These are phyloP conservation scores for Noccaea caerulescens DNA, from an alignment of 345 rosid species.

Conservation along the genomic window DNA sequence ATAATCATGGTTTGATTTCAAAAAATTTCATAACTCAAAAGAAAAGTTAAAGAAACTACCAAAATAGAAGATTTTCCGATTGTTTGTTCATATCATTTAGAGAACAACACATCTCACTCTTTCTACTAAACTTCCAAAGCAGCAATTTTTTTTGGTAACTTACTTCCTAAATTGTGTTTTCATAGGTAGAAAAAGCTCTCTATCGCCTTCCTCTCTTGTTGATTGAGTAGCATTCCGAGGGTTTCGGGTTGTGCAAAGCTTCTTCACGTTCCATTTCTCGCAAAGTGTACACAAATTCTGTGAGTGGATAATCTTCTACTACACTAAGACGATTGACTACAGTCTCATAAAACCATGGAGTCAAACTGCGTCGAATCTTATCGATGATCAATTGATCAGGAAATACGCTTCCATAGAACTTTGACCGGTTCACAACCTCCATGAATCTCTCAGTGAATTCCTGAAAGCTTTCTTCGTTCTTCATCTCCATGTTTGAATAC, in stretches of 20 bases:
- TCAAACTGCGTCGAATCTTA: neutral
- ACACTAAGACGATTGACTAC: neutral
- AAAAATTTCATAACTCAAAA: too few relatives aligned
- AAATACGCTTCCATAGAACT: neutral
- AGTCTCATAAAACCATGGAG: neutral
- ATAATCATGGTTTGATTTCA: too few relatives aligned
- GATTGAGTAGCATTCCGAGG: neutral
- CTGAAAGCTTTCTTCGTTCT: neutral
- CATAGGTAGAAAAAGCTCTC: neutral
- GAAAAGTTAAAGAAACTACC: too few relatives aligned
- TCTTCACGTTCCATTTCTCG: neutral
- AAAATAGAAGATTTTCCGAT: too few relatives aligned
- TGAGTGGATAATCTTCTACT: neutral
- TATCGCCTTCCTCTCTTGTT: neutral
- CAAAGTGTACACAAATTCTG: neutral
- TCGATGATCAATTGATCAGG: neutral
- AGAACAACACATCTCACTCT: neutral
- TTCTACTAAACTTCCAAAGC: neutral
- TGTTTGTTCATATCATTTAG: too few relatives aligned
- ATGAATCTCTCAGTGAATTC: neutral
- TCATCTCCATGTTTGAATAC: neutral
- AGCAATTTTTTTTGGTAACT: neutral
- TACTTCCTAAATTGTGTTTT: neutral
- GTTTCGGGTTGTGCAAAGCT: neutral
- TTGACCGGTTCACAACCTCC: conserved; percentile 3